Evolutionary conservation across 1,139 yeast species (phyloP).

Genomic region (Scheffersomyces quercinus): DNA sequence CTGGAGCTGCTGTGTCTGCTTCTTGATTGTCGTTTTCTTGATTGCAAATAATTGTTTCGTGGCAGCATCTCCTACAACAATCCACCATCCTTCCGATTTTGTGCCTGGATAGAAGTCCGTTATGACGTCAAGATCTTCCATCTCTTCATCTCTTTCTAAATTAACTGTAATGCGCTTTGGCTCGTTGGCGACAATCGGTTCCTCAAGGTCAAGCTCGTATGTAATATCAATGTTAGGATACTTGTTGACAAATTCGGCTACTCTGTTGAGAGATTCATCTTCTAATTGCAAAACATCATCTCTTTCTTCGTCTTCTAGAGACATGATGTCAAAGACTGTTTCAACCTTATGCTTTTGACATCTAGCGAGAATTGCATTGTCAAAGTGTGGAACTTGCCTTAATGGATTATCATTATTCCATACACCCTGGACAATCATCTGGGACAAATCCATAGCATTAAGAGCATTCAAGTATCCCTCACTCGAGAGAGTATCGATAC

Average conservation of each 20-base stretch:
- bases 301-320: conserved; percentile 79
- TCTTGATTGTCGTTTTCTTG: conserved; percentile 59
- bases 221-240: conserved; percentile 84
- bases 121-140: conserved; percentile 63
- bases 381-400: conserved; percentile 77
- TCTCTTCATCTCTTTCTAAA: conserved; percentile 72
- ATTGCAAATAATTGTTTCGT: conserved; percentile 70
- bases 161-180: conserved; percentile 50
- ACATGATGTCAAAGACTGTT: conserved; percentile 81
- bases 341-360: conserved; percentile 60
- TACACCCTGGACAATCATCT: conserved; percentile 83
- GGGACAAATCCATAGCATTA: conserved; percentile 83
- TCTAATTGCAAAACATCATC: conserved; percentile 59
- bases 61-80: conserved; percentile 70
- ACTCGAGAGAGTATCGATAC: conserved; percentile 75
- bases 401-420: conserved; percentile 81
- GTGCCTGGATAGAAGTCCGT: conserved; percentile 56
- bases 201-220: conserved; percentile 47
- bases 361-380: conserved; percentile 53
- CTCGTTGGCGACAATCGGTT: conserved; percentile 43
- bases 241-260: conserved; percentile 85
- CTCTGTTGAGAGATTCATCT: conserved; percentile 52
- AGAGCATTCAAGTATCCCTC: conserved; percentile 81
- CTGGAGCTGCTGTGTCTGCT: conserved; percentile 53
- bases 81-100: conserved; percentile 86